Base-by-base conservation (phyloP, 441 rosid genomes). In the Gossypium davidsonii region DNA sequence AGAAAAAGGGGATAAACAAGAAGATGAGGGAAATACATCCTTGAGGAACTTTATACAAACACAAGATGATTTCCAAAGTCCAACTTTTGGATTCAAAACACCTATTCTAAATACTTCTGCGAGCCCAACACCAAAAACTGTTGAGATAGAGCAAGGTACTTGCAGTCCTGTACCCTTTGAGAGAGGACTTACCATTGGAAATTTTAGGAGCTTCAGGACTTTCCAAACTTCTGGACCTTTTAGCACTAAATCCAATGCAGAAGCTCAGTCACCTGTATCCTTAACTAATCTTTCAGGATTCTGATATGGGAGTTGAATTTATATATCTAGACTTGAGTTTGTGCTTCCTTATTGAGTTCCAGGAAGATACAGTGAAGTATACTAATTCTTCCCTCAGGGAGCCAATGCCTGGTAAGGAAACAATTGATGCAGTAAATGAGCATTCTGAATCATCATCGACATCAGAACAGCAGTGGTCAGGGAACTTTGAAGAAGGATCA, bases 51-150 rank as follows among this genome's bases (percentile, higher is more conserved):
- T 72, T 58, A 39, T 71, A 39, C 83, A 83, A 52, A 83, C 75
- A 67, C 83, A 76, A 69, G 79, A 82, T 72, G 85, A 78, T 76
- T 78, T 82, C 60, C 83, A 66, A 73, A 89, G 96, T 84, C 98
- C 91, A 76, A 88, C 92, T 23, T 79, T 90, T 74, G 85, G 82
- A 72, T 76, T 82, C 65, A 73, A 61, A 80, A 78, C 82, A 21
- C 90, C 90, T 51, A 67, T 48, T 28, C 73, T 52, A 23, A 88
- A 77, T 58, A 80, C 84, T 75, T 84, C 84, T 20, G 84, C 79
- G n/a, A 75, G 81, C 79, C 74, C 79, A 73, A 77, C 78, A 61
- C 88, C 86, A 17, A 80, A 83, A 81, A 75, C 81, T 72, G 84
- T 79, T 23, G 85, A 64, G 62, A 55, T 51, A 61, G 75, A 81